Percentiles rank a stretch among this genome's conserved stretches.
phyloP scores from a whole-genome alignment of 345 rosid genomes.

The Trapa bicornis region DNA sequence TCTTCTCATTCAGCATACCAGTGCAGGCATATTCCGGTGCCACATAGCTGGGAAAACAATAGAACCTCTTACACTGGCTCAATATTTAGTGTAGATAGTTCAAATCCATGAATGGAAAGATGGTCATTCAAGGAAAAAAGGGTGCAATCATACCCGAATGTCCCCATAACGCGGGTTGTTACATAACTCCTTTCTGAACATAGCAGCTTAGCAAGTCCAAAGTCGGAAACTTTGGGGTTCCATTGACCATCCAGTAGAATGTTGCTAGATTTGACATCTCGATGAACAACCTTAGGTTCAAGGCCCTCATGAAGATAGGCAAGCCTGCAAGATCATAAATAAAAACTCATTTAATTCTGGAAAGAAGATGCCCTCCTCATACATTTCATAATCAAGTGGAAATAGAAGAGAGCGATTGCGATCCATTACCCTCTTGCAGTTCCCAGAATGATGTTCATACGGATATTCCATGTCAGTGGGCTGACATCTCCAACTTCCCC shows the following conservation, averaged over 20 bases:
- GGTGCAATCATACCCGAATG: slow-evolving; percentile 60
- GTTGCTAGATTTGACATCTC: slow-evolving; percentile 87
- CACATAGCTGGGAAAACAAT: slow-evolving; percentile 45
- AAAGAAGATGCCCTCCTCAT: not conserved
- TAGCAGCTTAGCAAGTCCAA: slow-evolving; percentile 89
- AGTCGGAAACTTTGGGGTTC: slow-evolving; percentile 89
- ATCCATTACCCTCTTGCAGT: slow-evolving; percentile 72
- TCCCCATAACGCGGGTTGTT: slow-evolving; percentile 96
- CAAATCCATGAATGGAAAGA: not conserved
- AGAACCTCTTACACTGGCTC: not conserved
- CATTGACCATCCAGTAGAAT: slow-evolving; percentile 81
- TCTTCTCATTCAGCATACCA: slow-evolving; percentile 89
- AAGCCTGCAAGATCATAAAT: slow-evolving; percentile 32
- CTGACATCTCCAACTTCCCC: slow-evolving; percentile 87
- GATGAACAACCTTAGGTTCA: slow-evolving; percentile 94
- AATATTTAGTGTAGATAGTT: not conserved
- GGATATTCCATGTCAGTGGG: slow-evolving; percentile 87
- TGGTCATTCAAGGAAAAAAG: not conserved
- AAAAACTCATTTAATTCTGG: not conserved
- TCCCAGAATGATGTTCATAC: slow-evolving; percentile 71
- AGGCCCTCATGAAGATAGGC: slow-evolving; percentile 98
- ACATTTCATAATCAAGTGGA: not conserved
- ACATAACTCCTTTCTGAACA: slow-evolving; percentile 75
- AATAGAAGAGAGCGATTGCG: slow-evolving; percentile 18
- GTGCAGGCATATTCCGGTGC: slow-evolving; percentile 99